Evolutionary conservation across 805 yeast species (phyloP).

Genomic region (Novakomyces olei): DNA sequence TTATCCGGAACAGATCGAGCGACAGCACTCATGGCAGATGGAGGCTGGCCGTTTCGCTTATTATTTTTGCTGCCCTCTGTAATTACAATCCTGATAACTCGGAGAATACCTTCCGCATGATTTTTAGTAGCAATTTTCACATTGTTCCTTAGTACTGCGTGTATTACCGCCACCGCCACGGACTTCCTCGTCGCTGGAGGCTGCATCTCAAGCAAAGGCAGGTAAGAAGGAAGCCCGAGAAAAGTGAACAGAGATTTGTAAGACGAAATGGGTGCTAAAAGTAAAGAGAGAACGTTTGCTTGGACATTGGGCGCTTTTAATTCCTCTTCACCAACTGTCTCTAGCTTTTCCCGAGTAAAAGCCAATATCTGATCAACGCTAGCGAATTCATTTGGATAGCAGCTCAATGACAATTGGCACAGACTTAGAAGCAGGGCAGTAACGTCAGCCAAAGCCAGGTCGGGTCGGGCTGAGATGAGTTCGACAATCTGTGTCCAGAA

Average conservation of each 20-base stretch:
- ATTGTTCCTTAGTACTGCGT: conserved; percentile 26
- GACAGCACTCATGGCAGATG: no score
- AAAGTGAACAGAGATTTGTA: conserved; percentile 15
- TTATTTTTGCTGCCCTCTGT: conserved; percentile 13
- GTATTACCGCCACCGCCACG: conserved; percentile 39
- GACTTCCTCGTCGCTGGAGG: conserved; percentile 29
- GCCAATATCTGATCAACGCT: conserved; percentile 44
- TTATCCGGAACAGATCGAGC: no score
- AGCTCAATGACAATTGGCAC: conserved; percentile 37
- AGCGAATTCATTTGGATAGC: conserved; percentile 38
- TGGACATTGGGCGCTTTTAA: no score
- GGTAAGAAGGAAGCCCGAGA: conserved; percentile 25
- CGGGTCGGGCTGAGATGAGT: conserved; percentile 36
- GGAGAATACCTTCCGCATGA: conserved; percentile 38
- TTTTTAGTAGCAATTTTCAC: conserved; percentile 21
- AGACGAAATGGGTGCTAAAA: conserved; percentile 16
- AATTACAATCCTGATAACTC: conserved; percentile 34
- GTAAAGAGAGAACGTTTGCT: conserved; percentile 15
- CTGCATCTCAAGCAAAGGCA: conserved; percentile 32
- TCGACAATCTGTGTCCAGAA: conserved; percentile 45
- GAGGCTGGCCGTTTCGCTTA: conserved; percentile 15
- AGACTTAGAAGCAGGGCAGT: conserved; percentile 44
- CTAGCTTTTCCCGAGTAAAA: no score
- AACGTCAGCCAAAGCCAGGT: conserved; percentile 43
- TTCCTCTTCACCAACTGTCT: no score